Conservation (phyloP, 768 basidiomycete species). For the Suillus brevipes region DNA sequence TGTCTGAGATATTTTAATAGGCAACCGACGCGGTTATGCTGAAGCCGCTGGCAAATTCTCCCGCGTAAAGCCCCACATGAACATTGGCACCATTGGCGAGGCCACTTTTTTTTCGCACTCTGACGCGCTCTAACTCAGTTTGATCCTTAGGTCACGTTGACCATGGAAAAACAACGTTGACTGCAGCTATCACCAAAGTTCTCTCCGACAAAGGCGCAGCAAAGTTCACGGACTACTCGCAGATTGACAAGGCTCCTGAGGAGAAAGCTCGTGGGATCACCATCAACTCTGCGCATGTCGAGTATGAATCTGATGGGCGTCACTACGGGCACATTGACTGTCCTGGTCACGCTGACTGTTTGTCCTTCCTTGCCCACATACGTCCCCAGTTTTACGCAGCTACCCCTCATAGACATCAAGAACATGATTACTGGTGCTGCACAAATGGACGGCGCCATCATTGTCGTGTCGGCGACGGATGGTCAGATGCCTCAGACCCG, state of each 20-base stretch:
- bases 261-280: slow-evolving; percentile 99
- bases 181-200: slow-evolving; percentile 94
- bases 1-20: background rate
- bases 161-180: slow-evolving; percentile 97
- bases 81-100: slow-evolving; percentile 90
- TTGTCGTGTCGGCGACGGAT: slow-evolving; percentile 97
- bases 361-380: slow-evolving; percentile 28
- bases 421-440: slow-evolving; percentile 99
- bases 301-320: slow-evolving; percentile 87
- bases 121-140: slow-evolving; percentile 21
- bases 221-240: slow-evolving; percentile 90
- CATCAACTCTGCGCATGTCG: slow-evolving; percentile 97
- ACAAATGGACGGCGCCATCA: slow-evolving; percentile 95
- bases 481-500: slow-evolving; percentile 99
- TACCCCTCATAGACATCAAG: slow-evolving; percentile 67
- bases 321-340: slow-evolving; percentile 99
- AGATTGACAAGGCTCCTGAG: slow-evolving; percentile 99
- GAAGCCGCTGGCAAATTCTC: slow-evolving; percentile 61
- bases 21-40: slow-evolving; percentile 63
- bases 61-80: slow-evolving; percentile 87
- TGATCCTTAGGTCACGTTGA: slow-evolving; percentile 78
- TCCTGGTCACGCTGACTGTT: slow-evolving; percentile 94
- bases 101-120: background rate
- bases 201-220: slow-evolving; percentile 73
- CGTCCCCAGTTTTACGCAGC: slow-evolving; percentile 10